phyloP scores from a whole-genome alignment of 805 yeast genomes.

The Candida tammaniensis region DNA sequence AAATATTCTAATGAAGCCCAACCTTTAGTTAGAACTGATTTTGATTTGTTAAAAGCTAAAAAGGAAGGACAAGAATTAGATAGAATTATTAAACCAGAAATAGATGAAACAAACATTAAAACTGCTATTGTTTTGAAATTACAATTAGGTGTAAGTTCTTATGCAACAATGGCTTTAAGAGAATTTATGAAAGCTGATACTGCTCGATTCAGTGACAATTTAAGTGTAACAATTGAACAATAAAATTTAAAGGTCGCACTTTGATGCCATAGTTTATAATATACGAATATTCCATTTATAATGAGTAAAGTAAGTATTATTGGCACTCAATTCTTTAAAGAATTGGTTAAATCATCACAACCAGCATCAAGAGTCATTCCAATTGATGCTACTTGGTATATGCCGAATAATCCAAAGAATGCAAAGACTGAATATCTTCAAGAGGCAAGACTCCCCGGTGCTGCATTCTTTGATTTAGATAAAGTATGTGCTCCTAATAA shows the following conservation, averaged over 20 bases:
- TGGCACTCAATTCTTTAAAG: constrained; percentile 7
- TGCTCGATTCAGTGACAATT: constrained; percentile 30
- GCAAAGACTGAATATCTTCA: constrained; percentile 55
- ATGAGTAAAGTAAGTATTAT: constrained; percentile 9
- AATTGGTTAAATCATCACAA: constrained; percentile 10
- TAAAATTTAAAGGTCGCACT: no score
- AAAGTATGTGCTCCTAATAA: constrained; percentile 56
- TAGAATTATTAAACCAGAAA: constrained; percentile 16
- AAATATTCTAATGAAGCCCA: constrained; percentile 59
- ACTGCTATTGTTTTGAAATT: constrained; percentile 73
- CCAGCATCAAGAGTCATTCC: constrained; percentile 43
- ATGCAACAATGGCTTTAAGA: constrained; percentile 97
- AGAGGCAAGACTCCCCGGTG: constrained; percentile 56
- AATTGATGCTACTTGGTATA: constrained; percentile 88
- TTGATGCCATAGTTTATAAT: no score
- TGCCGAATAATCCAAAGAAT: constrained; percentile 69
- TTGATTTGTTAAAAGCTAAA: constrained; percentile 39
- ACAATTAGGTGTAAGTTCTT: constrained; percentile 80
- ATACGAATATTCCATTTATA: not conserved
- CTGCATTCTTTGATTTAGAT: constrained; percentile 80
- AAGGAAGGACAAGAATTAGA: constrained; percentile 24
- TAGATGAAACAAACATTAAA: constrained; percentile 36
- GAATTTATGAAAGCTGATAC: constrained; percentile 84
- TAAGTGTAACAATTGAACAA: constrained; percentile 9
- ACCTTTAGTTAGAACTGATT: constrained; percentile 77